phyloP scores from a whole-genome alignment of 2,329 filamentous ascomycete species.

The Fusarium sp. region DNA sequence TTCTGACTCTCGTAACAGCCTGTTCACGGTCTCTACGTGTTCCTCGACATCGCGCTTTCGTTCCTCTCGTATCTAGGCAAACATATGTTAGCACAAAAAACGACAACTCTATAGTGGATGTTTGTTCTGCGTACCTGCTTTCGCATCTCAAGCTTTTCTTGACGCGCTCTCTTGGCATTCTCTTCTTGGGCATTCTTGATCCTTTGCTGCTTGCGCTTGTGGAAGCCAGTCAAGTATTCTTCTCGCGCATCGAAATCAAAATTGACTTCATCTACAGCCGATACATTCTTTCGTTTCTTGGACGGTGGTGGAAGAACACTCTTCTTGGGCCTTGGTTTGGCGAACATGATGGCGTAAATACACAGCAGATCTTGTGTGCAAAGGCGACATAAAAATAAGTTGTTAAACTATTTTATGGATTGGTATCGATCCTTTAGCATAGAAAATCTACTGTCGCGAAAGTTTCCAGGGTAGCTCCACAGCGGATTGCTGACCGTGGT shows the following conservation, averaged over 20 bases:
- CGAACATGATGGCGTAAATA: slow-evolving; percentile 59
- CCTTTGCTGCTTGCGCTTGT: slow-evolving; percentile 91
- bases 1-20: slow-evolving; percentile 73
- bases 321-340: slow-evolving; percentile 71
- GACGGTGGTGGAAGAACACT: slow-evolving; percentile 67
- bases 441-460: slow-evolving; percentile 43
- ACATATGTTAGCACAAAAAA: slow-evolving; percentile 28
- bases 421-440: slow-evolving; percentile 13
- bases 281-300: slow-evolving; percentile 75
- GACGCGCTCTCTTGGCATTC: slow-evolving; percentile 79
- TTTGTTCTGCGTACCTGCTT: slow-evolving; percentile 73
- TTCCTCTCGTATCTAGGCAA: slow-evolving; percentile 80
- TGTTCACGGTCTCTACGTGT: slow-evolving; percentile 83
- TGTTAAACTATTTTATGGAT: slow-evolving; percentile 18
- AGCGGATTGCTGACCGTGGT: slow-evolving; percentile 43
- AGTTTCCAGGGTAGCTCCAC: slow-evolving; percentile 40
- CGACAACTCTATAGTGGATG: neutral
- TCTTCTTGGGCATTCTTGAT: slow-evolving; percentile 87
- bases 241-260: slow-evolving; percentile 85
- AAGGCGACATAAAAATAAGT: neutral
- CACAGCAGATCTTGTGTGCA: neutral
- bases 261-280: slow-evolving; percentile 80
- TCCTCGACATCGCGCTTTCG: slow-evolving; percentile 84
- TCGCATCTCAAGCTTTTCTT: slow-evolving; percentile 80
- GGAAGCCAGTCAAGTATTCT: slow-evolving; percentile 95